phyloP scores from a whole-genome alignment of 345 rosid species.

The Arabidopsis thaliana region TAIR10.1 NC_003076.8:2132001-2132500 shows the following conservation, averaged over 20 bases:
- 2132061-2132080: not conserved
- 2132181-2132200: not conserved
- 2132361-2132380: constrained; percentile 22
- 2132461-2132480: constrained; percentile 65
- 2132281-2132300: not conserved
- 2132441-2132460: constrained; percentile 64
- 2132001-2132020: not conserved
- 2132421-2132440: constrained; percentile 48
- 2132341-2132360: constrained; percentile 18
- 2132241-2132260: constrained; percentile 13
- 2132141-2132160: not conserved
- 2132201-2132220: constrained; percentile 18
- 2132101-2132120: not conserved
- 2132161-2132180: not conserved
- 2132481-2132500: constrained; percentile 67
- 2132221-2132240: constrained; percentile 3
- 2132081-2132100: not conserved
- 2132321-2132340: not conserved
- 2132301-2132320: not conserved
- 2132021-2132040: not conserved
- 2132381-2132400: constrained; percentile 31
- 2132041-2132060: not conserved
- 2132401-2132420: constrained; percentile 45
- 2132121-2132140: not conserved
- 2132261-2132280: not conserved